phyloP scores from a whole-genome alignment of 2,329 filamentous ascomycete species.

The Septoria petroselini region DNA sequence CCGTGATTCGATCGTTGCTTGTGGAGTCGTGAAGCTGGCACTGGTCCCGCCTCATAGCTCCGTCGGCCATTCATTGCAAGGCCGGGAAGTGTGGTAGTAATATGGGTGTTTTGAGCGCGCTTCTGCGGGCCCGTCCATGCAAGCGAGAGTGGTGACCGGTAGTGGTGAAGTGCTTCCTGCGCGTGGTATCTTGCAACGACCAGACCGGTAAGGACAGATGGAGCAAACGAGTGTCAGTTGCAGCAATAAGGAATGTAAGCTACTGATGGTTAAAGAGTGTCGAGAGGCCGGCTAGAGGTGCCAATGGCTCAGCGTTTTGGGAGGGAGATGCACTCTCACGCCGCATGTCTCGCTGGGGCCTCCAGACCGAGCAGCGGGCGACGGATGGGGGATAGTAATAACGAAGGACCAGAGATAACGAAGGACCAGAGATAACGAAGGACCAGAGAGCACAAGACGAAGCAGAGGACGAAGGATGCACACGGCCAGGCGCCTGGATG shows the following conservation, averaged over 20 bases:
- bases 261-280: no score
- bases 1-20: conserved; percentile 29
- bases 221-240: conserved; percentile 1
- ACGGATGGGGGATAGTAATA: no score
- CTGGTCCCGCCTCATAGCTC: conserved; percentile 25
- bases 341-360: conserved; percentile 13
- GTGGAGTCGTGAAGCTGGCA: conserved; percentile 21
- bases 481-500: conserved; percentile 2
- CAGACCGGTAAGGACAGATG: conserved; percentile 10
- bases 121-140: not conserved
- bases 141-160: not conserved
- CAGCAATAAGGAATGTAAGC: no score
- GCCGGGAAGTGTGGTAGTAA: not conserved
- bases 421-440: no score
- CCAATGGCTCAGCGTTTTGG: not conserved
- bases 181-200: no score
- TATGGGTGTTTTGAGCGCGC: not conserved
- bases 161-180: not conserved
- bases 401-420: no score
- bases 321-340: conserved; percentile 8
- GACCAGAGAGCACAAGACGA: no score
- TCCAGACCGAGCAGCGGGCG: conserved; percentile 6
- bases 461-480: not conserved
- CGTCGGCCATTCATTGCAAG: conserved; percentile 18
- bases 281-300: not conserved